Evolutionary conservation across 1,284 basidiomycete genomes (phyloP), one percentile per base, ranked within the genome.

Genomic region (Melampsora americana): DNA sequence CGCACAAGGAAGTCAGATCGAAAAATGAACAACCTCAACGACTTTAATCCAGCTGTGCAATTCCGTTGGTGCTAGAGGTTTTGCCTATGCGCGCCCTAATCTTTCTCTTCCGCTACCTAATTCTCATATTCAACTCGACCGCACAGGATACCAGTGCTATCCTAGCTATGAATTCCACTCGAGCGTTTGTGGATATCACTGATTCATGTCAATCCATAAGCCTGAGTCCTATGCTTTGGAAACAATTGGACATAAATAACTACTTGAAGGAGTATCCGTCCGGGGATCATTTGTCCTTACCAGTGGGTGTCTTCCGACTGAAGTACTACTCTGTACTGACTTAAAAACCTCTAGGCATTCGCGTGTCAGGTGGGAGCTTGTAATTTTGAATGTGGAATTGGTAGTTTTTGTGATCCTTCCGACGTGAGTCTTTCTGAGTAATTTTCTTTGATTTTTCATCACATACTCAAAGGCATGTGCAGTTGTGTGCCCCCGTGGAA

Each of bases 301-400:
- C 66, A 65, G 72, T 75, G 7, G 42, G 66, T 60, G 4, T 53
- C 35, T 35, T 35, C 35, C 35, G 9, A 4, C 35, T 35, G 35
- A 35, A 35, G 35, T 35, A 35, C 35, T 35, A 3, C 35, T 35
- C 35, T 35, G 3, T 4, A 35, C 35, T 35, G 35, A 35, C 35
- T 9, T 35, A 35, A 35, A 4, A 35, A 35, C 16, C 16, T 62
- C 0, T 48, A 75, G 72, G 35, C 59, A 48, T 75, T 66, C 39
- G 72, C 72, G 35, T 28, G 44, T 26, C 53, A 26, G 30, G 65
- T 48, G 59, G 72, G 72, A 30, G 66, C 39, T 26, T 60, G 53
- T 26, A 65, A 75, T 62, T 75, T 75, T 56, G 46, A 75, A 61
- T 75, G 72, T 39, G 72, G 72, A 48, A 68, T 75, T 28, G 72